Conservation (phyloP, 1,139 yeast genomes). For the Debaryomyces sp. region DNA sequence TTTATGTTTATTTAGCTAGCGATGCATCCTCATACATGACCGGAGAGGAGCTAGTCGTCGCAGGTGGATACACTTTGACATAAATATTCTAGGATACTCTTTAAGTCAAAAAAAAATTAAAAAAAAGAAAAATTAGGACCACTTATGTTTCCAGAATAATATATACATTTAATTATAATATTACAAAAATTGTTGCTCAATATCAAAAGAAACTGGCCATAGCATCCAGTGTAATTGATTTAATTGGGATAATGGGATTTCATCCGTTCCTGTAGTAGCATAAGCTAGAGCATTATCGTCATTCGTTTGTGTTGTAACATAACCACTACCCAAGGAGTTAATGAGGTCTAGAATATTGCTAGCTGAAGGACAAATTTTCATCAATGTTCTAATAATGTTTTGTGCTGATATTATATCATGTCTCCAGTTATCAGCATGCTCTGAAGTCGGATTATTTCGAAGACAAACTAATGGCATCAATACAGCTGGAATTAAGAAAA, state of each 20-base stretch:
- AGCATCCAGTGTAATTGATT: not conserved
- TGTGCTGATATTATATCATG: not conserved
- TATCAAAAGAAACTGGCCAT: not conserved
- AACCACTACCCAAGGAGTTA: not conserved
- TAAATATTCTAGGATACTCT: too few relatives aligned
- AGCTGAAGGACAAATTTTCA: not conserved
- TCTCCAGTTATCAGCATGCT: conserved; percentile 28
- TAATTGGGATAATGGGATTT: not conserved
- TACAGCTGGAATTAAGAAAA: conserved; percentile 61
- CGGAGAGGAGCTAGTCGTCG: not conserved
- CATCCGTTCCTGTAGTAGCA: not conserved
- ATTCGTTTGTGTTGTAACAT: too few relatives aligned
- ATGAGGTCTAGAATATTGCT: not conserved
- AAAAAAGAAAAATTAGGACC: too few relatives aligned
- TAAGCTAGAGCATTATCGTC: too few relatives aligned
- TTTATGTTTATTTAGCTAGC: conserved; percentile 21
- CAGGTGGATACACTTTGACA: not conserved
- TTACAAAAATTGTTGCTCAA: not conserved
- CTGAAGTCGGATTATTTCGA: conserved; percentile 52
- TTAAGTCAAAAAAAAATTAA: too few relatives aligned
- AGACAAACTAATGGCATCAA: conserved; percentile 58
- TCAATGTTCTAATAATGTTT: not conserved
- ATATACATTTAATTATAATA: too few relatives aligned
- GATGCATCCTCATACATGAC: not conserved
- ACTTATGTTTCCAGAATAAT: too few relatives aligned